Base-by-base conservation (phyloP, 2,329 filamentous ascomycete genomes). In the Cladophialophora exuberans region DNA sequence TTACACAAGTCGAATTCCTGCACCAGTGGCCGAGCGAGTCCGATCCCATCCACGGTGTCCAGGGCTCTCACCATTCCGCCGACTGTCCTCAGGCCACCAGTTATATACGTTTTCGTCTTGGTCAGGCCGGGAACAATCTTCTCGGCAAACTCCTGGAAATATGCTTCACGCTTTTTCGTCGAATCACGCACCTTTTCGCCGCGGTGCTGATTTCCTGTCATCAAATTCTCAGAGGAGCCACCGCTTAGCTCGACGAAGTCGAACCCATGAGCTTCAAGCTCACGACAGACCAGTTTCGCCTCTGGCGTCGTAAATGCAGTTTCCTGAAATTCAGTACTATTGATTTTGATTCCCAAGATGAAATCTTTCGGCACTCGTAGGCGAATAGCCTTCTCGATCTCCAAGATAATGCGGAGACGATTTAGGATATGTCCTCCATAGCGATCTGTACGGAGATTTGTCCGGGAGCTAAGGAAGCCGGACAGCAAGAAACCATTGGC, bases 401-500 rank as follows among this genome's bases (percentile, higher is more conserved):
- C 82, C 5, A 78, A 63, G 36, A 85, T 72, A 28, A 87, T 66
- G 15, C 85, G 79, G 13, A 74, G 80, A 58, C 85, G 80, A 73
- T 87, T 87, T 65, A 84, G 80, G 61, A 87, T 83, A 67, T 74
- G 77, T 54, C 86, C 85, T 48, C 85, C 85, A 67, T 88, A 88
- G 48, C 77, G 63, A 67, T 88, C 85, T 17, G 80, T 87, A 44
- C 85, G 79, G 68, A 76, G 65, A 62, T 85, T 85, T 0, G 73
- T 75, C 25, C 70, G 73, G 1, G 73, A 67, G 4, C 75, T 78
- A 11, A 85, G 65, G 64, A 85, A 85, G 56, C 83, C 79, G 5
- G 77, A 72, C 0, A 85, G 67, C 2, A 85, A 70, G 62, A 83
- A 85, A 0, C 83, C 82, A 60, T 85, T 82, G 0, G 79, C 80